Evolutionary conservation across 2,329 filamentous ascomycete genomes (phyloP).

Genomic region (Graphilbum ipis-grandicollis): DNA sequence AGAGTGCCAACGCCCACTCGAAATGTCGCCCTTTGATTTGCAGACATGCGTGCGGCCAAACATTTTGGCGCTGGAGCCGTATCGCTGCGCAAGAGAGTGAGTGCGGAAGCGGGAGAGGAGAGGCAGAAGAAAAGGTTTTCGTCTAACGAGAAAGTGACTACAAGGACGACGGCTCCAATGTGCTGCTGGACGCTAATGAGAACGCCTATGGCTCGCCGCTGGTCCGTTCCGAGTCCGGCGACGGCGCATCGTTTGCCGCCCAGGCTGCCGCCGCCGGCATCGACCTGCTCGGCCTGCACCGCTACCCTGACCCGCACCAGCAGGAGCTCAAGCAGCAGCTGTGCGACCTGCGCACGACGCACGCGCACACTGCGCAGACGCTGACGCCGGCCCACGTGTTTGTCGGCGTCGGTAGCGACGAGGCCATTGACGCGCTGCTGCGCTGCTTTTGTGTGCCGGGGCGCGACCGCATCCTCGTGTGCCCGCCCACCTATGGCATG

Average conservation of each 20-base stretch:
- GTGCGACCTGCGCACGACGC: constrained; percentile 73
- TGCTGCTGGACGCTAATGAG: constrained; percentile 94
- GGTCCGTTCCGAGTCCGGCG: constrained; percentile 20
- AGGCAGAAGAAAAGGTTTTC: too few species aligned
- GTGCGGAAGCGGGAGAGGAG: too few species aligned
- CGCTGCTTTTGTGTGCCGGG: constrained; percentile 85
- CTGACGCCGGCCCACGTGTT: constrained; percentile 75
- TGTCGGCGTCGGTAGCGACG: constrained; percentile 88
- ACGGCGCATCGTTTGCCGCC: constrained; percentile 80
- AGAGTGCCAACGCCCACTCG: too few species aligned
- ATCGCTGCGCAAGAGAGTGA: constrained; percentile 69
- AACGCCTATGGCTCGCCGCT: constrained; percentile 86
- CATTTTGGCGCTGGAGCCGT: constrained; percentile 60
- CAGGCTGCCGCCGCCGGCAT: constrained; percentile 49
- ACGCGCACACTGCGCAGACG: constrained; percentile 56
- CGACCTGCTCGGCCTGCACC: constrained; percentile 69
- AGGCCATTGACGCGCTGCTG: constrained; percentile 87
- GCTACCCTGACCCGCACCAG: constrained; percentile 96
- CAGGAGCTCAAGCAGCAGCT: constrained; percentile 68
- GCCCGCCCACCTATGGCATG: constrained; percentile 97
- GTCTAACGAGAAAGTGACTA: constrained; percentile 93
- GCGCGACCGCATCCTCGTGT: constrained; percentile 79
- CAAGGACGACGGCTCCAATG: constrained; percentile 92
- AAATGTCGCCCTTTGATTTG: constrained; percentile 55
- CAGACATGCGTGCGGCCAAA: constrained; percentile 60